These are phyloP conservation scores for Penicillium dipodomyicola DNA, from an alignment of 495 filamentous ascomycete genomes.

Conservation along the genomic window DNA sequence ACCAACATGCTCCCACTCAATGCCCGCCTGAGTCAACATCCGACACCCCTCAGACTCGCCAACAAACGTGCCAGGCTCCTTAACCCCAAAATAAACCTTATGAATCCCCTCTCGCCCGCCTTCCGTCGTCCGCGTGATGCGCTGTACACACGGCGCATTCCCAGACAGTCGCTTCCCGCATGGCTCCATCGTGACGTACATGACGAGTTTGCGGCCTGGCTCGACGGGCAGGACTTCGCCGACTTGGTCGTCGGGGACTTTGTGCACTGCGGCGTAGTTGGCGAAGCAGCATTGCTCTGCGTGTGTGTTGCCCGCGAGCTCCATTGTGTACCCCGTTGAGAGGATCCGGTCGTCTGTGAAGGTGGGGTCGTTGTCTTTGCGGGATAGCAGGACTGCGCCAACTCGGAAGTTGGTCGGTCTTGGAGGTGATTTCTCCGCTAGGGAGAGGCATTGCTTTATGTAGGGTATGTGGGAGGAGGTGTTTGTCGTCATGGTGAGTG, in stretches of 20 bases:
- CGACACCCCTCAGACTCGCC: conserved; percentile 70
- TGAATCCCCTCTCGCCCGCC: conserved; percentile 53
- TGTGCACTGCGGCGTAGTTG: conserved; percentile 61
- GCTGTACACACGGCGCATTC: conserved; percentile 76
- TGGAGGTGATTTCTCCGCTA: conserved; percentile 74
- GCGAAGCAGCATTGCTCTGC: conserved; percentile 88
- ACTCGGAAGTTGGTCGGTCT: conserved; percentile 92
- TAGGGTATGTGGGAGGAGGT: conserved; percentile 55
- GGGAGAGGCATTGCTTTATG: conserved; percentile 68
- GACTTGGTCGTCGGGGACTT: conserved; percentile 55
- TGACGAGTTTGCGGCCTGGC: conserved; percentile 45
- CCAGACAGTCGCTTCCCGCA: conserved; percentile 79
- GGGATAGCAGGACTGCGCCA: conserved; percentile 74
- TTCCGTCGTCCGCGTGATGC: conserved; percentile 61
- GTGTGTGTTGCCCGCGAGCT: conserved; percentile 89
- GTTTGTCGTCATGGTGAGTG: conserved; percentile 22
- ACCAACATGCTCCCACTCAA: conserved; percentile 64
- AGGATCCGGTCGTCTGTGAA: conserved; percentile 58
- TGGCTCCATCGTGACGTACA: conserved; percentile 96
- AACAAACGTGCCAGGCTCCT: conserved; percentile 88
- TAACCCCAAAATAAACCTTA: conserved; percentile 82
- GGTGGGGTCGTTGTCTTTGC: conserved; percentile 33
- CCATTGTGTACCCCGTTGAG: conserved; percentile 85
- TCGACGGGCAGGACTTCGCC: conserved; percentile 51
- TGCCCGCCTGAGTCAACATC: conserved; percentile 69